phyloP scores from a whole-genome alignment of 768 basidiomycete species.

The Mycena kentingensis region DNA sequence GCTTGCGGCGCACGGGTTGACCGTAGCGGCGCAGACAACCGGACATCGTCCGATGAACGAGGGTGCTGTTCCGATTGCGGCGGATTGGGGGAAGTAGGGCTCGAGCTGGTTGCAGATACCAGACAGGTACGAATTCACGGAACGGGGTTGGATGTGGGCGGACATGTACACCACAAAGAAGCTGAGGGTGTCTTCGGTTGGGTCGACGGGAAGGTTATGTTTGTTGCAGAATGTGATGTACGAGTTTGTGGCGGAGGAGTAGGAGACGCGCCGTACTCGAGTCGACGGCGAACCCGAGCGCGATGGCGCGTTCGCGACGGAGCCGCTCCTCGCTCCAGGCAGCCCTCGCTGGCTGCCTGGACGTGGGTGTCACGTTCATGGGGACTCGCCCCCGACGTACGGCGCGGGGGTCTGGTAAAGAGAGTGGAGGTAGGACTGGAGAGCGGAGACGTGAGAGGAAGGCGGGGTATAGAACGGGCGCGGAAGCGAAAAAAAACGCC shows the following conservation, averaged over 20 bases:
- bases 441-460: neutral
- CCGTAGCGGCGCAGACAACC: slow-evolving; percentile 26
- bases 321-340: slow-evolving; percentile 12
- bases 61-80: slow-evolving; percentile 3
- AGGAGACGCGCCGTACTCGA: slow-evolving; percentile 22
- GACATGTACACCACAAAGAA: slow-evolving; percentile 39
- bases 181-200: slow-evolving; percentile 39
- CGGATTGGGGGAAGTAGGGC: slow-evolving; percentile 32
- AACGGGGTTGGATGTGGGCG: slow-evolving; percentile 37
- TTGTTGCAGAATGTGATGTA: slow-evolving; percentile 36
- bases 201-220: slow-evolving; percentile 37
- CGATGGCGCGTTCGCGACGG: slow-evolving; percentile 32
- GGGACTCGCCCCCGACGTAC: slow-evolving; percentile 1
- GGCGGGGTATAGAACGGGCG: neutral
- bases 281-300: slow-evolving; percentile 34
- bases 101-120: slow-evolving; percentile 40
- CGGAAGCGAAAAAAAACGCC: neutral
- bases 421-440: no score
- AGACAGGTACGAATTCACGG: slow-evolving; percentile 38
- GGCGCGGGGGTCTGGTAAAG: slow-evolving; percentile 1
- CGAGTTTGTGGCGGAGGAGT: slow-evolving; percentile 39
- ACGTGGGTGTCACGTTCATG: slow-evolving; percentile 8
- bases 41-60: slow-evolving; percentile 29
- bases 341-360: slow-evolving; percentile 11
- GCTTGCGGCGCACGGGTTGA: slow-evolving; percentile 23